These are phyloP conservation scores for Angomonas deanei DNA, from an alignment of 208 protist species.

Conservation along the genomic window DNA sequence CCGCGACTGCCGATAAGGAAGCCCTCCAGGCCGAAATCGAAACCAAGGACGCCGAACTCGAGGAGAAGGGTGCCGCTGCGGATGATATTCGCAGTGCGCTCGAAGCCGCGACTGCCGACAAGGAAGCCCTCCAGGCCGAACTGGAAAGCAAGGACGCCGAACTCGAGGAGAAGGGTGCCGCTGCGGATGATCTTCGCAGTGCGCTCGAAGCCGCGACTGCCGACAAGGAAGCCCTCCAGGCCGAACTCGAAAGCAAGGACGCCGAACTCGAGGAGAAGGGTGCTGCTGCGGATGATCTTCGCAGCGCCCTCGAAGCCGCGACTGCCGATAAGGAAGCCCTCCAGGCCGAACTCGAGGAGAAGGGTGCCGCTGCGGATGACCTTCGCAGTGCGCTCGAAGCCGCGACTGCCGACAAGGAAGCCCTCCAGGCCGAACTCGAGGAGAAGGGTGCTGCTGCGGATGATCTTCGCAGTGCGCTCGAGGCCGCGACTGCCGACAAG, in stretches of 20 bases:
- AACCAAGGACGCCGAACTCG: neutral
- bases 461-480: neutral
- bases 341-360: conserved; percentile 7
- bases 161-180: neutral
- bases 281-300: neutral
- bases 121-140: conserved; percentile 8
- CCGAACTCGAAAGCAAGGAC: conserved; percentile 4
- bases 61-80: neutral
- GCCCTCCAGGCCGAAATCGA: neutral
- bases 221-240: conserved; percentile 8
- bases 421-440: conserved; percentile 2
- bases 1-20: neutral
- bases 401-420: neutral
- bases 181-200: neutral
- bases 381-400: neutral
- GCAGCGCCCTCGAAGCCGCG: neutral
- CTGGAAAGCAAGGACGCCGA: neutral
- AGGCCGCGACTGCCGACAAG: too few relatives aligned
- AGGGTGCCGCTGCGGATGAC: conserved; percentile 3
- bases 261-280: conserved; percentile 6
- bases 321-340: conserved; percentile 1
- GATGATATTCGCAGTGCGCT: conserved; percentile 1
- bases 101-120: conserved; percentile 1
- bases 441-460: conserved; percentile 1
- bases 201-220: too few relatives aligned